phyloP scores from a whole-genome alignment of 768 basidiomycete genomes.

The Boletus eberwhitei region DNA sequence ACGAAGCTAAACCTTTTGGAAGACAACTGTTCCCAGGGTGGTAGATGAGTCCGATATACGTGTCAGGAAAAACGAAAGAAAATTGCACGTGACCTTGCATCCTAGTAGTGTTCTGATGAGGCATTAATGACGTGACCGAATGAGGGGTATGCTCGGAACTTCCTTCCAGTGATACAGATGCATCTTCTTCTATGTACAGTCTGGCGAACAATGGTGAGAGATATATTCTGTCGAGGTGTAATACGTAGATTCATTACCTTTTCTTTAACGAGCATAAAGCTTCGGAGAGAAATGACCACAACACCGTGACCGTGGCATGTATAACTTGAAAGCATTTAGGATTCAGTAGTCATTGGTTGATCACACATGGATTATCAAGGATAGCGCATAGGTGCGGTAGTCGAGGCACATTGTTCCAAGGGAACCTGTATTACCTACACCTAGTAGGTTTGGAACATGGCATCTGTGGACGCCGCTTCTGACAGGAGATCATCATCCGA shows the following conservation, averaged over 20 bases:
- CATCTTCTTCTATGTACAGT: too few relatives aligned
- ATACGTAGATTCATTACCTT: not conserved
- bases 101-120: not conserved
- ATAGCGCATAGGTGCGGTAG: not conserved
- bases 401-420: not conserved
- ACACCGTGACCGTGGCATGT: not conserved
- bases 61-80: not conserved
- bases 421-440: too few relatives aligned
- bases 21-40: not conserved
- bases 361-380: not conserved
- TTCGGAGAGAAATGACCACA: not conserved
- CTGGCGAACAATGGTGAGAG: not conserved
- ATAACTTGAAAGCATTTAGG: not conserved
- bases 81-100: not conserved
- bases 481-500: not conserved
- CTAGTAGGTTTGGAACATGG: not conserved
- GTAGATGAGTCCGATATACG: not conserved
- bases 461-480: not conserved
- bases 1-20: not conserved
- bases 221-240: not conserved
- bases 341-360: too few relatives aligned
- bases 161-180: not conserved
- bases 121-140: not conserved
- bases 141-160: not conserved
- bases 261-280: not conserved